These are phyloP conservation scores for Zea luxurians DNA, from an alignment of 176 grass and related monocot species.

Conservation along the genomic window DNA sequence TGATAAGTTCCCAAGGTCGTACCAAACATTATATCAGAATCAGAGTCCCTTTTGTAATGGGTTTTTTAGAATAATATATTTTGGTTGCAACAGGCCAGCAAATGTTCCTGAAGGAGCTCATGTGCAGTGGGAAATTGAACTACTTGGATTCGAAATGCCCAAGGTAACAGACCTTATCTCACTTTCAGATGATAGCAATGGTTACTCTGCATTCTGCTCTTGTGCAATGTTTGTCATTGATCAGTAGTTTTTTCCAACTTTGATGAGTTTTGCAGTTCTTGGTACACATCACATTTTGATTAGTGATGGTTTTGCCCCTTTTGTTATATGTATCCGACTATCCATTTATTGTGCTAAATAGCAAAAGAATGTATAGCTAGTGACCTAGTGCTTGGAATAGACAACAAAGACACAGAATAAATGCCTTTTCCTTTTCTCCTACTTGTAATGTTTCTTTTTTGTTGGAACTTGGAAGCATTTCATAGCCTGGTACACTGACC, in stretches of 20 bases:
- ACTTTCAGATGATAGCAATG: constrained; percentile 17
- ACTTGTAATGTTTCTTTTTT: neutral
- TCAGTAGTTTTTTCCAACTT: neutral
- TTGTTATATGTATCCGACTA: neutral
- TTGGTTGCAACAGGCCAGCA: constrained; percentile 58
- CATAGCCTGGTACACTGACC: neutral
- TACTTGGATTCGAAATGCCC: constrained; percentile 90
- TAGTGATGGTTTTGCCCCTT: neutral
- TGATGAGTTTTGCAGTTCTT: neutral
- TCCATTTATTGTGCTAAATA: neutral
- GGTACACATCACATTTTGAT: neutral
- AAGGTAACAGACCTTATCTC: constrained; percentile 54
- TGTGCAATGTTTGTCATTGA: neutral
- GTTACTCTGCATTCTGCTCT: neutral
- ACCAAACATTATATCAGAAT: constrained; percentile 17
- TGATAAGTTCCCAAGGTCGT: constrained; percentile 93
- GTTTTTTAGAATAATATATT: constrained; percentile 33
- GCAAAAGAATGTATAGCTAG: neutral
- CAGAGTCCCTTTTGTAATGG: neutral
- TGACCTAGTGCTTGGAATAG: neutral
- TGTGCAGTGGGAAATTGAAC: constrained; percentile 93
- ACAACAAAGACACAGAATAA: neutral
- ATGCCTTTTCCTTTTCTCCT: neutral
- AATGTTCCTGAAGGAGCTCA: constrained; percentile 93
- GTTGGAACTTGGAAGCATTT: neutral